phyloP scores from a whole-genome alignment of 108 stramenopile species.

The Heterococcus sp. region DNA sequence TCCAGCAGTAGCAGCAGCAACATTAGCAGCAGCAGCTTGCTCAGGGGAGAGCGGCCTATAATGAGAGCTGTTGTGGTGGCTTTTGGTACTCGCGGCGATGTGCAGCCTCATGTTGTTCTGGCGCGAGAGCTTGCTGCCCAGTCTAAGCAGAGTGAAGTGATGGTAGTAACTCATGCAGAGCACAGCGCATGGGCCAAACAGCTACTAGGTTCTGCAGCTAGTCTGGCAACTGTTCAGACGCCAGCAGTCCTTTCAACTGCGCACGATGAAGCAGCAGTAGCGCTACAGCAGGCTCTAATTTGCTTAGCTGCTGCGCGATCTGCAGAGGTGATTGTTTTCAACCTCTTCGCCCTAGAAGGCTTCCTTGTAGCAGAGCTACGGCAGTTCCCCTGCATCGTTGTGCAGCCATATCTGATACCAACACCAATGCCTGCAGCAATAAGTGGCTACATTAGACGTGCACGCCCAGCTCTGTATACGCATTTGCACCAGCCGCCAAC shows the following conservation, averaged over 20 bases:
- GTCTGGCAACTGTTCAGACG: neutral
- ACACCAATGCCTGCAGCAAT: constrained; percentile 27
- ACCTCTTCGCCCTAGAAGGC: constrained; percentile 36
- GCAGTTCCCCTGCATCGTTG: constrained; percentile 14
- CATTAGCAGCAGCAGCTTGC: neutral
- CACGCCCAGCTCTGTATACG: neutral
- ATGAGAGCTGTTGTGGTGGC: constrained; percentile 2
- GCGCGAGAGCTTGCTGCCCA: neutral
- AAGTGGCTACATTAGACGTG: constrained; percentile 1
- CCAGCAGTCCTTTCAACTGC: constrained; percentile 5
- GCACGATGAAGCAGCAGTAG: neutral
- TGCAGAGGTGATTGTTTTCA: constrained; percentile 10
- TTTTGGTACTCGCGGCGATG: constrained; percentile 38
- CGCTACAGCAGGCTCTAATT: constrained; percentile 6
- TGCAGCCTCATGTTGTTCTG: constrained; percentile 13
- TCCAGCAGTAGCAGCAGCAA: neutral
- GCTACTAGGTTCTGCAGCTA: neutral
- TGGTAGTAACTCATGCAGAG: constrained; percentile 8
- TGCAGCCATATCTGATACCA: constrained; percentile 26
- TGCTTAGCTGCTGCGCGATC: constrained; percentile 2
- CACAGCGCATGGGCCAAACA: neutral
- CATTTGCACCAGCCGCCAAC: neutral
- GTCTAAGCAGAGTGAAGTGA: neutral
- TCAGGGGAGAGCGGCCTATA: neutral
- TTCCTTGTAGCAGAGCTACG: constrained; percentile 7